A percentile compares a stretch with the other conserved stretches of the same genome.
phyloP scores from a whole-genome alignment of 179 eudicot species.

The Gypsophila paniculata region DNA sequence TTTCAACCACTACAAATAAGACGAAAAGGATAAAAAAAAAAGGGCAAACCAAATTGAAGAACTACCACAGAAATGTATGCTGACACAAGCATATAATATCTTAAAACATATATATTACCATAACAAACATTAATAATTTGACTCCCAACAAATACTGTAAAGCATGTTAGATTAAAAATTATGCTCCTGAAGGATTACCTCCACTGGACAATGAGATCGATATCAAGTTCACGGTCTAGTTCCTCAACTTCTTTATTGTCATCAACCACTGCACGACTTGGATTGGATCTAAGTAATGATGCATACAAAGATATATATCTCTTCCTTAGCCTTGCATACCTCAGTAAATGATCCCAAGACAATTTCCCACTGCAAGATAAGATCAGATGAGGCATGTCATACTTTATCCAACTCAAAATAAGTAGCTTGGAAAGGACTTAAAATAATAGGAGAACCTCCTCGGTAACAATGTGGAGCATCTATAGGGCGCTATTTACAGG shows the following conservation, averaged over 20 bases:
- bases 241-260: conserved; percentile 72
- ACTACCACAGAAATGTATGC: neutral
- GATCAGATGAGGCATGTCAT: conserved; percentile 18
- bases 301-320: conserved; percentile 85
- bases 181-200: conserved; percentile 40
- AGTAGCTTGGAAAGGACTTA: no score
- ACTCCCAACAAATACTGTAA: neutral
- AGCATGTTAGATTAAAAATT: neutral
- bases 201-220: conserved; percentile 89
- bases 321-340: conserved; percentile 76
- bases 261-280: conserved; percentile 52
- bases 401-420: conserved; percentile 8
- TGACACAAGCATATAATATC: conserved; percentile 1
- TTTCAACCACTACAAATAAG: neutral
- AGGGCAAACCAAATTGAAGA: neutral
- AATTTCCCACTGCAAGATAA: conserved; percentile 67
- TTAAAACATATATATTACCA: neutral
- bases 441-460: neutral
- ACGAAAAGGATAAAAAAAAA: no score
- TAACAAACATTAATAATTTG: conserved; percentile 2
- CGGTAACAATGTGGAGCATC: neutral
- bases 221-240: conserved; percentile 80
- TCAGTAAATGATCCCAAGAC: conserved; percentile 91
- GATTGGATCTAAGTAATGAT: conserved; percentile 76
- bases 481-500: neutral